phyloP scores from a whole-genome alignment of 1,284 basidiomycete genomes.

The Heterobasidion occidentale region DNA sequence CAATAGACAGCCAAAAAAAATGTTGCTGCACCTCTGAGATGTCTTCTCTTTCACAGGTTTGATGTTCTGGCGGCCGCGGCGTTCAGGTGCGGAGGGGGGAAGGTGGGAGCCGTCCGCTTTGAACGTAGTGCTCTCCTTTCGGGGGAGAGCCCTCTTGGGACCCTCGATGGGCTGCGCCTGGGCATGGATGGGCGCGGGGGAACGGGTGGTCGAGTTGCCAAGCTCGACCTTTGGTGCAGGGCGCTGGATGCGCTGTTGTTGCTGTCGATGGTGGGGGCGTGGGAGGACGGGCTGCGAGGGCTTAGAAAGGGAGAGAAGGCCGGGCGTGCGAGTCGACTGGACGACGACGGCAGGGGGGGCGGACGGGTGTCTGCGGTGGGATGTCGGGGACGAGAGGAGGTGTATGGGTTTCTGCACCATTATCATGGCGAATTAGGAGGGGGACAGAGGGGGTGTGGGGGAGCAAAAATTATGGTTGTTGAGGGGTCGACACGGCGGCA shows the following conservation, averaged over 20 bases:
- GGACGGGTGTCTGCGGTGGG: slow-evolving; percentile 57
- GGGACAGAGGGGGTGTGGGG: slow-evolving; percentile 15
- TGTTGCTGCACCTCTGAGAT: slow-evolving; percentile 20
- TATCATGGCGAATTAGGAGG: slow-evolving; percentile 38
- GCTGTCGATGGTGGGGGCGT: slow-evolving; percentile 28
- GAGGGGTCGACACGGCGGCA: not conserved
- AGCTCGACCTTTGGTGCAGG: slow-evolving; percentile 21
- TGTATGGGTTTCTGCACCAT: slow-evolving; percentile 52
- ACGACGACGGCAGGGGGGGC: slow-evolving; percentile 59
- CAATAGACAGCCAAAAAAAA: not conserved
- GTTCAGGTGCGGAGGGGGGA: slow-evolving; percentile 19
- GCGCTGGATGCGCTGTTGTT: slow-evolving; percentile 26
- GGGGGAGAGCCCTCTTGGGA: slow-evolving; percentile 11
- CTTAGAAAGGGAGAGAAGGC: slow-evolving; percentile 62
- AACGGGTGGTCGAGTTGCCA: slow-evolving; percentile 16
- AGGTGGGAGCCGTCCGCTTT: slow-evolving; percentile 4
- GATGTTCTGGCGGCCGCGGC: slow-evolving; percentile 23
- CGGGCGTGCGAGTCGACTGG: slow-evolving; percentile 62
- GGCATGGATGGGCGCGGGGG: slow-evolving; percentile 16
- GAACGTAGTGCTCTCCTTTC: not conserved
- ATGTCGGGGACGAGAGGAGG: slow-evolving; percentile 22
- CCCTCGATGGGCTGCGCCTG: slow-evolving; percentile 22
- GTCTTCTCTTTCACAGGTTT: slow-evolving; percentile 25
- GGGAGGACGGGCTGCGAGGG: slow-evolving; percentile 30
- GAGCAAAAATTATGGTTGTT: slow-evolving; percentile 2